Evolutionary conservation across 2,329 filamentous ascomycete genomes (phyloP).

Genomic region (Gnomoniopsis sp.): DNA sequence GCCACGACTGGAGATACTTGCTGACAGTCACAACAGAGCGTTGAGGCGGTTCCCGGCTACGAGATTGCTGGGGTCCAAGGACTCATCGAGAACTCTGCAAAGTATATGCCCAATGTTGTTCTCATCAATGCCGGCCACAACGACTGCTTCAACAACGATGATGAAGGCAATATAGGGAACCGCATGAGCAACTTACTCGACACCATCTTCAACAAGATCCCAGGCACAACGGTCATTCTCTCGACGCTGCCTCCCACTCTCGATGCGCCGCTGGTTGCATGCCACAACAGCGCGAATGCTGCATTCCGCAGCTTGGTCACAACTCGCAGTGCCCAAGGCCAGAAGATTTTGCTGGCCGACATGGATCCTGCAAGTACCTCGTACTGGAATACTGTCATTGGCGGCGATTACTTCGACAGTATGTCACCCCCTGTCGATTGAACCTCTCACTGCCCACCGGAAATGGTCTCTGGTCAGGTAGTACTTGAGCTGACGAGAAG

Average conservation of each 20-base stretch:
- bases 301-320: neutral
- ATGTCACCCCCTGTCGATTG: too few relatives aligned
- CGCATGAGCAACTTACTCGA: neutral
- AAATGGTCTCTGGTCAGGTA: too few relatives aligned
- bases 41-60: neutral
- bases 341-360: neutral
- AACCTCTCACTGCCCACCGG: too few relatives aligned
- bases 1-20: neutral
- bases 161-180: neutral
- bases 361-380: neutral
- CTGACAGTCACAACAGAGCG: neutral
- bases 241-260: neutral
- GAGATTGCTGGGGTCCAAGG: neutral
- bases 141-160: neutral
- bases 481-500: too few relatives aligned
- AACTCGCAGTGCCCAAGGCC: neutral
- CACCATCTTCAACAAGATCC: neutral
- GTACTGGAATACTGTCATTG: neutral
- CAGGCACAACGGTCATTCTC: neutral
- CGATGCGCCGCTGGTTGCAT: neutral
- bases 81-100: neutral
- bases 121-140: neutral
- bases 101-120: neutral
- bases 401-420: neutral
- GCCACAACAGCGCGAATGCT: neutral